Evolutionary conservation across 83 land plant genomes (phyloP).

Genomic region (Thuja plicata): DNA sequence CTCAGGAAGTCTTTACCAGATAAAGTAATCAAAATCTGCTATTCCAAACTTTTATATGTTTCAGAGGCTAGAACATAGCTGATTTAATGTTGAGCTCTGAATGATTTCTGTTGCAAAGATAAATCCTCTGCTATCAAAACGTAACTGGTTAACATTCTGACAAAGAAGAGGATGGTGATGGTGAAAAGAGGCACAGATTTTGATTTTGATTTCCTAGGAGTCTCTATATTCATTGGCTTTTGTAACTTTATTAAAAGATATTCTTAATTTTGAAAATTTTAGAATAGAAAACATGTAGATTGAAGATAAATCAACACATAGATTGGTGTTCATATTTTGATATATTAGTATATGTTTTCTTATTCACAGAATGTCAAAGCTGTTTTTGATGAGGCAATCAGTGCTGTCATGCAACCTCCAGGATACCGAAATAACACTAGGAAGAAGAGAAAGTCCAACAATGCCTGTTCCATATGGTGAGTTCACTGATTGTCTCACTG

Average conservation of each 20-base stretch:
- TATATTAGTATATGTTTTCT: neutral
- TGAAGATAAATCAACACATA: neutral
- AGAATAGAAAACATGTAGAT: neutral
- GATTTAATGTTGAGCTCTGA: neutral
- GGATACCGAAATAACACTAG: neutral
- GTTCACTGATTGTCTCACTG: conserved; percentile 11
- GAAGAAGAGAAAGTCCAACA: conserved; percentile 22
- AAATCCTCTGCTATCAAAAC: neutral
- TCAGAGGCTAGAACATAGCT: neutral
- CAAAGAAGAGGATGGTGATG: neutral
- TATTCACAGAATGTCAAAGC: conserved; percentile 22
- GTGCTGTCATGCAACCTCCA: conserved; percentile 24
- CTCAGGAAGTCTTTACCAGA: neutral
- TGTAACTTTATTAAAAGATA: neutral
- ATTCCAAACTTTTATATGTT: neutral
- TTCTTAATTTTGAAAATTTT: neutral
- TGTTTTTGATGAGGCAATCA: conserved; percentile 27
- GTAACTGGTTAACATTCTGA: neutral
- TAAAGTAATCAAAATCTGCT: neutral
- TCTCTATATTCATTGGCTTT: neutral
- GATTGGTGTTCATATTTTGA: neutral
- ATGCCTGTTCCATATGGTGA: conserved; percentile 43
- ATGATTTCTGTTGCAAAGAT: neutral
- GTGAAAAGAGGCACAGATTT: neutral
- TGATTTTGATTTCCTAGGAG: neutral